Conservation (phyloP, 805 yeast species). For the Yarrowia osloensis region DNA sequence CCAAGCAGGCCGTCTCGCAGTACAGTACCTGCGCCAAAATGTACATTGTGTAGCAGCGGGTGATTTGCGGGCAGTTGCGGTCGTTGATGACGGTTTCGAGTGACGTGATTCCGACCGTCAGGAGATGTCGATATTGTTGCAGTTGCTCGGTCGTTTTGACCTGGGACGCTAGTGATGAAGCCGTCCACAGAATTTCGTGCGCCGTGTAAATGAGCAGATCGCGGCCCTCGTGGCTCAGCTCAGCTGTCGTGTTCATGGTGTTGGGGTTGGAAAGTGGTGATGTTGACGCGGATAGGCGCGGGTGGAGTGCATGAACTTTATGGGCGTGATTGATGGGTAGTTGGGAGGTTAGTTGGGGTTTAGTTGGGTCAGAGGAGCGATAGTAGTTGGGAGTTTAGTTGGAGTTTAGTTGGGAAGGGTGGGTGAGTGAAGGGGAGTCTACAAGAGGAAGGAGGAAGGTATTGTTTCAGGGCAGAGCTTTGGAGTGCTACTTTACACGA, state of each 20-base stretch:
- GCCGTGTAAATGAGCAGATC: slow-evolving; percentile 17
- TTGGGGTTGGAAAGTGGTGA: not conserved
- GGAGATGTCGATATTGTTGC: slow-evolving; percentile 14
- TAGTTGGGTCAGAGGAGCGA: no score
- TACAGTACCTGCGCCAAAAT: slow-evolving; percentile 30
- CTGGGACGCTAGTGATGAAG: slow-evolving; percentile 19
- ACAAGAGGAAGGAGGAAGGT: no score
- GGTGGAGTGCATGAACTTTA: not conserved
- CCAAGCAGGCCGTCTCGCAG: slow-evolving; percentile 29
- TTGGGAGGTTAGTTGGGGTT: not conserved
- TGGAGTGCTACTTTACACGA: no score
- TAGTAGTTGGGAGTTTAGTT: not conserved
- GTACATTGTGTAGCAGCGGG: slow-evolving; percentile 13
- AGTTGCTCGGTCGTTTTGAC: slow-evolving; percentile 9
- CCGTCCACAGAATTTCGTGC: slow-evolving; percentile 21
- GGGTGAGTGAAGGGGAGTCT: no score
- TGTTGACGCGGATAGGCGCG: no score
- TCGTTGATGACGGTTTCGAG: slow-evolving; percentile 26
- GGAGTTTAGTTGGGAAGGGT: no score
- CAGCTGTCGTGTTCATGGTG: not conserved
- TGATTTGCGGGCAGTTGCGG: slow-evolving; percentile 27
- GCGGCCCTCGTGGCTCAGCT: slow-evolving; percentile 11
- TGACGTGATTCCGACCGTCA: slow-evolving; percentile 17
- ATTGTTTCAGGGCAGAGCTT: no score
- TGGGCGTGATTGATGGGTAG: not conserved